These are phyloP conservation scores for Globisporangium splendens DNA, from an alignment of 352 stramenopile species.

Conservation along the genomic window DNA sequence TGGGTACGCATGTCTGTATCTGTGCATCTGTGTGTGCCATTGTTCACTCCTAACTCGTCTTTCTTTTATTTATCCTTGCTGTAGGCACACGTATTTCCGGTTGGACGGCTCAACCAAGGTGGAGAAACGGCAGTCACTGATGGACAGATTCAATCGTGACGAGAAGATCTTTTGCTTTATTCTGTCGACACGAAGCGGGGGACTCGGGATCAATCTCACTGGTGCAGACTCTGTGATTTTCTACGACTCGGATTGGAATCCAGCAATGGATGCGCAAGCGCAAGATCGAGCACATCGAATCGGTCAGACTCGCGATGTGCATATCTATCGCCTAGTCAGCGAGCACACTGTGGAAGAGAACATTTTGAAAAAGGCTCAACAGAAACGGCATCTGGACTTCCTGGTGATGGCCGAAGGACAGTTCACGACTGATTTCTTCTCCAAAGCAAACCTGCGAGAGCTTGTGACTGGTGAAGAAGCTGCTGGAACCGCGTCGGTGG, in stretches of 20 bases:
- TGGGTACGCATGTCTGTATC: slow-evolving; percentile 35
- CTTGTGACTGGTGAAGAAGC: slow-evolving; percentile 73
- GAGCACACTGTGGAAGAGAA: slow-evolving; percentile 99
- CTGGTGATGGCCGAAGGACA: slow-evolving; percentile 85
- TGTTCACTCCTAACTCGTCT: slow-evolving; percentile 1
- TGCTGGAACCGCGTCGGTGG: slow-evolving; percentile 1
- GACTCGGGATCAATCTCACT: slow-evolving; percentile 98
- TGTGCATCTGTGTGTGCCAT: neutral
- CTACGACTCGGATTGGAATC: slow-evolving; percentile 94
- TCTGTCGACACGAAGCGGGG: slow-evolving; percentile 95
- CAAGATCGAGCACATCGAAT: slow-evolving; percentile 98
- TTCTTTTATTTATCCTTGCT: neutral
- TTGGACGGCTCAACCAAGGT: slow-evolving; percentile 96
- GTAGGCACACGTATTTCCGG: slow-evolving; percentile 94
- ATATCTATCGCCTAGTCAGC: slow-evolving; percentile 98
- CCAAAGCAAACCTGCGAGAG: slow-evolving; percentile 82
- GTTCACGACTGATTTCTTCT: slow-evolving; percentile 84
- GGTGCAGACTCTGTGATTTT: slow-evolving; percentile 94
- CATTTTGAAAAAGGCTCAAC: slow-evolving; percentile 97
- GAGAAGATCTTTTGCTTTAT: slow-evolving; percentile 98
- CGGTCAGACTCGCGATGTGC: slow-evolving; percentile 97
- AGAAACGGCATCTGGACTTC: slow-evolving; percentile 97
- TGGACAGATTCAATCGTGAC: slow-evolving; percentile 99
- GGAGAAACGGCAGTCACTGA: slow-evolving; percentile 94
- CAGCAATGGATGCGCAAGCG: slow-evolving; percentile 92